A percentile compares a stretch with the other conserved stretches of the same genome.
Evolutionary conservation across 768 basidiomycete species (phyloP).

Genomic region (Auricularia auricula-judae): DNA sequence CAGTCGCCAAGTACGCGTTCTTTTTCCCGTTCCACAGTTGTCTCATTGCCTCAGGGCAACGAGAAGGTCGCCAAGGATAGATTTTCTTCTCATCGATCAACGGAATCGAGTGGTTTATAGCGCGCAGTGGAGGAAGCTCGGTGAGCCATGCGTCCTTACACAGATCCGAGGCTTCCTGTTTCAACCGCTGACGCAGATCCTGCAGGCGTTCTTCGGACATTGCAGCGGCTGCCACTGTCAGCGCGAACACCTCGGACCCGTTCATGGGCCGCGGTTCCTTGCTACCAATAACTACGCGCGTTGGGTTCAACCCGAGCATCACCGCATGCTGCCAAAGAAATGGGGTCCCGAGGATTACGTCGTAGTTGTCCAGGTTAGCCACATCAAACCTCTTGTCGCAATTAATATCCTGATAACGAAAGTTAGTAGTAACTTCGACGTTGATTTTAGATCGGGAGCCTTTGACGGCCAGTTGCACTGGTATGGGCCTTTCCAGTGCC

Average conservation of each 20-base stretch:
- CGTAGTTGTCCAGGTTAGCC: conserved; percentile 25
- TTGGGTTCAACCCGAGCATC: conserved; percentile 16
- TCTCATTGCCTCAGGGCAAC: conserved; percentile 22
- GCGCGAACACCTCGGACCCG: neutral
- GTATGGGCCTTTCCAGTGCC: conserved; percentile 3
- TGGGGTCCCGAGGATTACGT: conserved; percentile 25
- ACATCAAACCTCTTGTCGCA: conserved; percentile 16
- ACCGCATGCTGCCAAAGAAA: conserved; percentile 24
- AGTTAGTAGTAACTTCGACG: neutral
- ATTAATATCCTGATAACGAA: conserved; percentile 6
- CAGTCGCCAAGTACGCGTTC: conserved; percentile 5
- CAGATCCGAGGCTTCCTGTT: neutral
- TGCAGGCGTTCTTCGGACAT: neutral
- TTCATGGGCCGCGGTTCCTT: neutral
- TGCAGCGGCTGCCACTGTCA: neutral
- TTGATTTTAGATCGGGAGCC: conserved; percentile 7
- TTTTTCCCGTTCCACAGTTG: conserved; percentile 22
- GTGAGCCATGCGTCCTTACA: conserved; percentile 9
- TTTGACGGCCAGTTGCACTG: conserved; percentile 7
- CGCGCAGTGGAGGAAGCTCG: conserved; percentile 25
- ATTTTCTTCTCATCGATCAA: conserved; percentile 23
- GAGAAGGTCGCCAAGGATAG: conserved; percentile 21
- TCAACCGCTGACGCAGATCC: neutral
- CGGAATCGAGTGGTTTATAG: conserved; percentile 31
- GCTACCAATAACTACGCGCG: neutral